A percentile compares a stretch with the other conserved stretches of the same genome.
Conservation (phyloP, 2,329 filamentous ascomycete species). For the Byssochlamys sp. region DNA sequence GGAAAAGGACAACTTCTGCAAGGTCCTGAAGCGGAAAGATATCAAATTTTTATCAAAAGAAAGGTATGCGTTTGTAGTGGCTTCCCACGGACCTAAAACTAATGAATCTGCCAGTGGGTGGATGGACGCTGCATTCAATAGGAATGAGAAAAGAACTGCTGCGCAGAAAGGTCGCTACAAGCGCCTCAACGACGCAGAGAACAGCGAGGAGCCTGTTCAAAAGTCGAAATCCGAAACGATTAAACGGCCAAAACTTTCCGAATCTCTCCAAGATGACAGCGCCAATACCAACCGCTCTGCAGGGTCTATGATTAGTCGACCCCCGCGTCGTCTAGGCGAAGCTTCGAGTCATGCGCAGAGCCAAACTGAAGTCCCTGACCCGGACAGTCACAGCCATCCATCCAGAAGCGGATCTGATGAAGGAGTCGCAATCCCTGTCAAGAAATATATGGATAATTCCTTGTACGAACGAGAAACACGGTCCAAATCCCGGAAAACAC, state of each 20-base stretch:
- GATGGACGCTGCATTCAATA: slow-evolving; percentile 25
- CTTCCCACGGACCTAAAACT: slow-evolving; percentile 1
- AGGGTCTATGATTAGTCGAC: slow-evolving; percentile 1
- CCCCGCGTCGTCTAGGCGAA: slow-evolving; percentile 4
- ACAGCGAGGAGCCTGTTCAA: slow-evolving; percentile 2
- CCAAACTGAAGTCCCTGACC: slow-evolving; percentile 1
- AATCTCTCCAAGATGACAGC: slow-evolving; percentile 17
- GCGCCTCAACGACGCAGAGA: slow-evolving; percentile 6
- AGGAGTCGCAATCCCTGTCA: slow-evolving; percentile 20
- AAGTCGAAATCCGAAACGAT: slow-evolving; percentile 6
- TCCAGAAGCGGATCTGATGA: slow-evolving; percentile 4
- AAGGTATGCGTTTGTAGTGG: slow-evolving; percentile 13
- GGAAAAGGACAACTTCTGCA: slow-evolving; percentile 14
- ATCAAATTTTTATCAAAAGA: slow-evolving; percentile 12
- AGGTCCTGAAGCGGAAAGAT: slow-evolving; percentile 5
- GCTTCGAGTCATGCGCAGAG: neutral
- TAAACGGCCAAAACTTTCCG: slow-evolving; percentile 23
- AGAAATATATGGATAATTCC: slow-evolving; percentile 10
- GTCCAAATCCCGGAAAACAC: slow-evolving; percentile 17
- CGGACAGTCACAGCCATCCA: slow-evolving; percentile 6
- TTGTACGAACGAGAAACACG: slow-evolving; percentile 19
- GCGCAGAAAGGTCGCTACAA: slow-evolving; percentile 8
- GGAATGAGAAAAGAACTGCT: slow-evolving; percentile 5
- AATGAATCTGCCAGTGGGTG: slow-evolving; percentile 16
- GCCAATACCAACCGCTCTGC: slow-evolving; percentile 2